phyloP scores from a whole-genome alignment of 768 basidiomycete genomes.

The Boletus tylopilopsis region DNA sequence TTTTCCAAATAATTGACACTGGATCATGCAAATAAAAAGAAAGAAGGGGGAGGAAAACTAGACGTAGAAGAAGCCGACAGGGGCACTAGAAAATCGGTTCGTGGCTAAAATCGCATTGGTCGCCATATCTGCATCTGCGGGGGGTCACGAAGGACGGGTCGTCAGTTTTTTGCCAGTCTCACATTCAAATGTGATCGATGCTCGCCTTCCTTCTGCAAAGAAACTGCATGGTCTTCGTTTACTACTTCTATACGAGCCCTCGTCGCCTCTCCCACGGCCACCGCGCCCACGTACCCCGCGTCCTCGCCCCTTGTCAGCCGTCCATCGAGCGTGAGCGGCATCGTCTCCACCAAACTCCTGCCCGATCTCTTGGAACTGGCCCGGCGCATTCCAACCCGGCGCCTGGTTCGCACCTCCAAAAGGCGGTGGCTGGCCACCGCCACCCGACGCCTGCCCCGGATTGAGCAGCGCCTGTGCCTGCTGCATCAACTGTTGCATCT shows the following conservation, averaged over 20 bases:
- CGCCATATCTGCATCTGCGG: conserved; percentile 86
- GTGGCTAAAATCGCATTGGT: conserved; percentile 84
- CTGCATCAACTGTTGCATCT: conserved; percentile 59
- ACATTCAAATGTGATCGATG: conserved; percentile 43
- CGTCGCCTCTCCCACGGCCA: conserved; percentile 52
- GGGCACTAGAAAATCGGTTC: conserved; percentile 39
- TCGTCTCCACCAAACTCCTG: conserved; percentile 47
- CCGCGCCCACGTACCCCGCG: conserved; percentile 57
- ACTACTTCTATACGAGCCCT: conserved; percentile 69
- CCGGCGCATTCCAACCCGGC: conserved; percentile 37
- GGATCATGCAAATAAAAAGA: conserved; percentile 11
- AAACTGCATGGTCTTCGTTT: conserved; percentile 90
- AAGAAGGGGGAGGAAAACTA: neutral
- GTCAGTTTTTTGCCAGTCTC: conserved; percentile 35
- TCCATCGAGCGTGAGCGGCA: conserved; percentile 42
- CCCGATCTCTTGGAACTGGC: conserved; percentile 45
- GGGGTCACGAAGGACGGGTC: conserved; percentile 38
- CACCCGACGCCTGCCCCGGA: conserved; percentile 27
- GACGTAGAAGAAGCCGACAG: neutral
- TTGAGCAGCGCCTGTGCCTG: conserved; percentile 35
- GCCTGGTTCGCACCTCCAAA: conserved; percentile 35
- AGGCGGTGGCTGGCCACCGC: conserved; percentile 28
- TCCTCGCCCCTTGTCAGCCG: conserved; percentile 45
- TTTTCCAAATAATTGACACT: conserved; percentile 10
- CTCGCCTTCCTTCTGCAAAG: conserved; percentile 91